A percentile compares a stretch with the other conserved stretches of the same genome.
Evolutionary conservation across 305 asterid genomes (phyloP).

Genomic region (Solanum hybrid): DNA sequence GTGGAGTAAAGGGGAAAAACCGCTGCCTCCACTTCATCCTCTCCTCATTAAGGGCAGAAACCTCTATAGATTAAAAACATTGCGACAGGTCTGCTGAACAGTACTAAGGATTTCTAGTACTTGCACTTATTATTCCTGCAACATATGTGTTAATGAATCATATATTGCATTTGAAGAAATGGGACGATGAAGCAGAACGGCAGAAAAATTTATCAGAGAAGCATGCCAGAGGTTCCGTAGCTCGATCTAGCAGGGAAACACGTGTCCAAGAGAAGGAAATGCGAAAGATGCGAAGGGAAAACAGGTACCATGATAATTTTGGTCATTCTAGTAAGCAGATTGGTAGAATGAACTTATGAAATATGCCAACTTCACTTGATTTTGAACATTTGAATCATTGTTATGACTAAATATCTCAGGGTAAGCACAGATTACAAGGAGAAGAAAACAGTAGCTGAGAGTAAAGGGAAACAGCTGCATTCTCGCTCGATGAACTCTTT

Average conservation of each 20-base stretch:
- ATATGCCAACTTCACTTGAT: neutral
- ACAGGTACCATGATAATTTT: constrained; percentile 28
- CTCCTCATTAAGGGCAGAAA: constrained; percentile 88
- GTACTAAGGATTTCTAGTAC: constrained; percentile 10
- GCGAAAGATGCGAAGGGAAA: constrained; percentile 25
- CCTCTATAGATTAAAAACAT: constrained; percentile 66
- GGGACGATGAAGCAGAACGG: constrained; percentile 75
- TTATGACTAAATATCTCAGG: neutral
- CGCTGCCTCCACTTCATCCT: constrained; percentile 80
- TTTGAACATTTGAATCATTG: neutral
- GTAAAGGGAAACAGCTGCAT: neutral
- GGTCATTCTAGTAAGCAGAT: neutral
- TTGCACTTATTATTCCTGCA: neutral
- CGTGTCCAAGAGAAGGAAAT: constrained; percentile 48
- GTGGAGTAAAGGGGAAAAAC: constrained; percentile 87
- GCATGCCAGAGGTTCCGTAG: constrained; percentile 74
- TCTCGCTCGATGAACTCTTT: neutral
- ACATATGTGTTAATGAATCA: neutral
- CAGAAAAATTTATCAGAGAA: constrained; percentile 53
- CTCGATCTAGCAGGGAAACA: constrained; percentile 56
- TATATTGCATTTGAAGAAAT: constrained; percentile 34
- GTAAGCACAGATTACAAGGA: neutral
- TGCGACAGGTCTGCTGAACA: constrained; percentile 58
- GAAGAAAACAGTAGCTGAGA: neutral
- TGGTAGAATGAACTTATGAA: neutral